Conservation (phyloP, 345 rosid species). For the Ceriops decandra region DNA sequence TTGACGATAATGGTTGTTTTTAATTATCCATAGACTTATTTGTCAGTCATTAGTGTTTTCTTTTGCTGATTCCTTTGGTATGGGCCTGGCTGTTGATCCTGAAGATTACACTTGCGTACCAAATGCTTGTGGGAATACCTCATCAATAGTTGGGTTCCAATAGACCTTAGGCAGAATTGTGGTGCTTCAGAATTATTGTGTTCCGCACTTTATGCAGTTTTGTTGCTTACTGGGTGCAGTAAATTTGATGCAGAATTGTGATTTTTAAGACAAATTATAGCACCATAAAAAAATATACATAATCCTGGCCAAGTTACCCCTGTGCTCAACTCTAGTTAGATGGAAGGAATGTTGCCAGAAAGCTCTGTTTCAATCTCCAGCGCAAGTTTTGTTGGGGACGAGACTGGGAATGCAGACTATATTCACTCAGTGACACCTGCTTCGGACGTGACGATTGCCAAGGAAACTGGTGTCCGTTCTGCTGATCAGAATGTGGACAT, state of each 20-base stretch:
- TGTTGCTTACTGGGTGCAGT: too few species aligned
- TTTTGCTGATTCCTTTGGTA: too few species aligned
- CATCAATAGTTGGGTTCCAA: neutral
- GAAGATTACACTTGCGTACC: too few species aligned
- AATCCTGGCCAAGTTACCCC: conserved; percentile 8
- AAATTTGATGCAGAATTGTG: too few species aligned
- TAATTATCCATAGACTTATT: too few species aligned
- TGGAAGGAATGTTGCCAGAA: conserved; percentile 7
- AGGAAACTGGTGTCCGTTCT: conserved; percentile 15
- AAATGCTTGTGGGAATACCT: too few species aligned
- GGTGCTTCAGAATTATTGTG: too few species aligned
- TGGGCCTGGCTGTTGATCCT: too few species aligned
- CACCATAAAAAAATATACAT: conserved; percentile 11
- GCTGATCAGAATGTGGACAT: conserved; percentile 5
- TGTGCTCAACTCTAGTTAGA: neutral
- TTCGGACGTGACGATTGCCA: conserved; percentile 4
- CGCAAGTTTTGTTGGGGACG: neutral
- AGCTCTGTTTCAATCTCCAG: conserved; percentile 2
- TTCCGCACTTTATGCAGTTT: too few species aligned
- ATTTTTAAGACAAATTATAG: conserved; percentile 3
- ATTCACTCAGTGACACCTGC: neutral
- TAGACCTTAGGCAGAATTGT: too few species aligned
- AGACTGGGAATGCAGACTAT: neutral
- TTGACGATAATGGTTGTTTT: too few species aligned
- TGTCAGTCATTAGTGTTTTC: too few species aligned